phyloP scores from a whole-genome alignment of 1,284 basidiomycete species.

The Apiotrichum gamsii region DNA sequence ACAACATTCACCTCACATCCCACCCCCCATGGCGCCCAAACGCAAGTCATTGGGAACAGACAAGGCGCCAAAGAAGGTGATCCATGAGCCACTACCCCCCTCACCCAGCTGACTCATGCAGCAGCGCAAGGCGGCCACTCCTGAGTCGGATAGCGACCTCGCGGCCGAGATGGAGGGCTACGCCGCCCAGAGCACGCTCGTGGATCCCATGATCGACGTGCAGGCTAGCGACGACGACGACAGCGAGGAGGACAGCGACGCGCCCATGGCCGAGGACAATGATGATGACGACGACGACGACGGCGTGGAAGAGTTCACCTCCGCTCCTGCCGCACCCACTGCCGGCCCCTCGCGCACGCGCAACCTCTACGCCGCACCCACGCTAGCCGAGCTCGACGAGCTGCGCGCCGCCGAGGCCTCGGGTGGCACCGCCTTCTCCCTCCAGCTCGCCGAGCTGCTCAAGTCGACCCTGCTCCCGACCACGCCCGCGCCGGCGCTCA shows the following conservation, averaged over 20 bases:
- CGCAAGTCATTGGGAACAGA: slow-evolving; percentile 11
- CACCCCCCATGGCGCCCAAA: slow-evolving; percentile 13
- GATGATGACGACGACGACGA: slow-evolving; percentile 40
- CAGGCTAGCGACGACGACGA: slow-evolving; percentile 16
- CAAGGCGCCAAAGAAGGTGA: slow-evolving; percentile 11
- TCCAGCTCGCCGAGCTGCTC: slow-evolving; percentile 61
- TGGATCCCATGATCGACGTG: slow-evolving; percentile 21
- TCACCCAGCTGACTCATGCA: slow-evolving; percentile 1
- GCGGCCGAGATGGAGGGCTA: slow-evolving; percentile 19
- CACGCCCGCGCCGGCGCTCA: slow-evolving; percentile 48
- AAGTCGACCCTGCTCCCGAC: slow-evolving; percentile 65
- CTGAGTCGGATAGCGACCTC: slow-evolving; percentile 10
- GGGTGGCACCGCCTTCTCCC: slow-evolving; percentile 49
- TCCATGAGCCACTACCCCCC: no score
- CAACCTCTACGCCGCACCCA: slow-evolving; percentile 50
- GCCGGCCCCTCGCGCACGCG: slow-evolving; percentile 27
- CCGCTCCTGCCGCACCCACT: slow-evolving; percentile 27
- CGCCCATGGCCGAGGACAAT: slow-evolving; percentile 18
- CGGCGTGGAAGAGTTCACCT: slow-evolving; percentile 25
- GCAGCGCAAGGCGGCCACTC: slow-evolving; percentile 6
- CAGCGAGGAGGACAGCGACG: slow-evolving; percentile 19
- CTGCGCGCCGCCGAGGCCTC: slow-evolving; percentile 28
- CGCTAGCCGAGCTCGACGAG: slow-evolving; percentile 61
- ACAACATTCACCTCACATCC: not conserved
- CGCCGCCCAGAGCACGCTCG: slow-evolving; percentile 12